phyloP scores from a whole-genome alignment of 2,329 filamentous ascomycete species.

The Aspergillus ibericus region DNA sequence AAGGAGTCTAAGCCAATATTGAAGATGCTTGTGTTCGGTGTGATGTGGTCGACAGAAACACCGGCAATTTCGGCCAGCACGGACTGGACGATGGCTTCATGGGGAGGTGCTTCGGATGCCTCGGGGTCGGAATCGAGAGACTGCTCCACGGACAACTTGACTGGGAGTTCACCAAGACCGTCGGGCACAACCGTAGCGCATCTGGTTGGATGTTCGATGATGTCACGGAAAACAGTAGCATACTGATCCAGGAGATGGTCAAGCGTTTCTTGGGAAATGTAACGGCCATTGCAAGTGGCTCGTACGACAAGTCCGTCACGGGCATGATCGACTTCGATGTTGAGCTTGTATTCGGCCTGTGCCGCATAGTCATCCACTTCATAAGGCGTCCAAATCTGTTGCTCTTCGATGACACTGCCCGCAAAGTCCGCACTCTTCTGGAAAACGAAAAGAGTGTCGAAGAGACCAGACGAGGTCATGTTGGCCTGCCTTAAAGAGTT shows the following conservation, averaged over 20 bases:
- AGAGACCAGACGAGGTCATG: constrained; percentile 35
- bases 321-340: constrained; percentile 31
- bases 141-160: constrained; percentile 8
- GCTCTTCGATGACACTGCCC: constrained; percentile 12
- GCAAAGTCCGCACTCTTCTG: constrained; percentile 38
- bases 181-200: constrained; percentile 25
- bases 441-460: constrained; percentile 56
- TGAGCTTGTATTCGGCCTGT: constrained; percentile 32
- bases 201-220: constrained; percentile 28
- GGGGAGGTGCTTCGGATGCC: constrained; percentile 3
- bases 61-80: constrained; percentile 26
- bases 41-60: constrained; percentile 22
- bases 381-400: constrained; percentile 26
- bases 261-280: constrained; percentile 23
- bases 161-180: constrained; percentile 22
- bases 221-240: constrained; percentile 24
- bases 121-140: background rate
- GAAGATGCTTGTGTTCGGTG: constrained; percentile 30
- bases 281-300: constrained; percentile 24
- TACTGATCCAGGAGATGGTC: constrained; percentile 20
- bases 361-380: constrained; percentile 22
- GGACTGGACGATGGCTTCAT: constrained; percentile 21
- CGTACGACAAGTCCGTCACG: constrained; percentile 21
- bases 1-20: constrained; percentile 34
- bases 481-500: constrained; percentile 45